These are phyloP conservation scores for Vaccinium macrocarpon DNA, from an alignment of 148 eudicot genomes.

Conservation along the genomic window DNA sequence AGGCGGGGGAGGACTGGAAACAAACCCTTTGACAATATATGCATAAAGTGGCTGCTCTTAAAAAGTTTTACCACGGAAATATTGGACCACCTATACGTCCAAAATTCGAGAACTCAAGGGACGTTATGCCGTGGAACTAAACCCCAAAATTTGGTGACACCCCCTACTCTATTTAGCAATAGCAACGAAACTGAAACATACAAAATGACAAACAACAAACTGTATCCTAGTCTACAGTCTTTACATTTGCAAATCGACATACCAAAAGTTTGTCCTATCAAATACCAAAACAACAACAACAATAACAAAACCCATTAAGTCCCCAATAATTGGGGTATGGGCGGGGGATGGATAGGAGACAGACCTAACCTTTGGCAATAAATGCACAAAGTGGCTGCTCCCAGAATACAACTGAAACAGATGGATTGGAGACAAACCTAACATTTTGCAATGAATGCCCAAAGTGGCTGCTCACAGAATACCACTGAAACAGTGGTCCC, in stretches of 20 bases:
- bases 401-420: too few species aligned
- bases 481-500: too few species aligned
- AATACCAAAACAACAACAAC: too few species aligned
- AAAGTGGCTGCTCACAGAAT: too few species aligned
- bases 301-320: too few species aligned
- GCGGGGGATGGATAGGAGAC: too few species aligned
- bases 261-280: background rate
- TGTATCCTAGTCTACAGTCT: background rate
- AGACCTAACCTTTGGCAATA: too few species aligned
- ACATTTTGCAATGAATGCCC: too few species aligned
- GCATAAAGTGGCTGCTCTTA: background rate
- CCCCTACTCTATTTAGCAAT: background rate
- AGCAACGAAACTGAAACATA: background rate
- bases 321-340: too few species aligned
- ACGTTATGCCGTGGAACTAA: background rate
- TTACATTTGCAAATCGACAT: background rate
- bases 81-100: background rate
- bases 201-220: background rate
- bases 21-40: background rate
- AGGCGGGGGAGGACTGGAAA: background rate
- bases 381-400: too few species aligned
- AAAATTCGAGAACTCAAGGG: background rate
- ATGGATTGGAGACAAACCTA: too few species aligned
- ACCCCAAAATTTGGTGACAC: background rate
- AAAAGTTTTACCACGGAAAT: background rate